Percentiles rank a stretch among this genome's conserved stretches.
Conservation (phyloP, 108 stramenopile species). For the Seminavis robusta region DNA sequence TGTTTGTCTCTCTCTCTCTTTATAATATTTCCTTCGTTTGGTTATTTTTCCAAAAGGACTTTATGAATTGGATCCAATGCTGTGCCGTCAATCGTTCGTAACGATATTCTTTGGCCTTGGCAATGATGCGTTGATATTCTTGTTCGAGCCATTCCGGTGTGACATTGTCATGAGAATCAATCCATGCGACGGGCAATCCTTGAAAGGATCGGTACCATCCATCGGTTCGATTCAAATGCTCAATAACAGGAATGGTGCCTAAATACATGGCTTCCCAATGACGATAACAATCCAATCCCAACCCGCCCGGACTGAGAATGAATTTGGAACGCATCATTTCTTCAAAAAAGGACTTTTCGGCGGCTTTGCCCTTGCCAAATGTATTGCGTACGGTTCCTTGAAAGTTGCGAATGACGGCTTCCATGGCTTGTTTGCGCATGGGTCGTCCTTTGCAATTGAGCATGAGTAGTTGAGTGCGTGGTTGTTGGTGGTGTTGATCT, state of each 20-base stretch:
- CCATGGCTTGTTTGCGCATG: constrained; percentile 13
- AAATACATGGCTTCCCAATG: constrained; percentile 41
- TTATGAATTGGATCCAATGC: constrained; percentile 47
- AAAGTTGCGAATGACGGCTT: constrained; percentile 42
- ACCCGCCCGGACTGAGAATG: constrained; percentile 43
- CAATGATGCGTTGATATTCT: constrained; percentile 31
- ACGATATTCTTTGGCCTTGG: constrained; percentile 15
- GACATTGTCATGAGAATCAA: constrained; percentile 22
- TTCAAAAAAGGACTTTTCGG: constrained; percentile 9
- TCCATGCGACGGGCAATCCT: constrained; percentile 49
- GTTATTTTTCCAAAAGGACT: too few species aligned
- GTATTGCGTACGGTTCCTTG: constrained; percentile 23
- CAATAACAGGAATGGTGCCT: constrained; percentile 47
- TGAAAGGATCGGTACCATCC: constrained; percentile 40
- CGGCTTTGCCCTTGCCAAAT: constrained; percentile 11
- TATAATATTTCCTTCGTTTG: too few species aligned
- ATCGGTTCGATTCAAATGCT: constrained; percentile 33
- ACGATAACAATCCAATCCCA: constrained; percentile 56
- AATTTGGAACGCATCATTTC: constrained; percentile 36
- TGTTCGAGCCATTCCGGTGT: constrained; percentile 39
- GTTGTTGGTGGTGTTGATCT: neutral
- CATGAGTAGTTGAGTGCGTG: constrained; percentile 31
- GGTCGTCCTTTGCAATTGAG: constrained; percentile 21
- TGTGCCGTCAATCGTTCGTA: constrained; percentile 39
- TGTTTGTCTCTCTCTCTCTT: too few species aligned